Evolutionary conservation across 2,329 filamentous ascomycete genomes (phyloP), one percentile per base, ranked within the genome.

Genomic region (Chaetomium sp.): DNA sequence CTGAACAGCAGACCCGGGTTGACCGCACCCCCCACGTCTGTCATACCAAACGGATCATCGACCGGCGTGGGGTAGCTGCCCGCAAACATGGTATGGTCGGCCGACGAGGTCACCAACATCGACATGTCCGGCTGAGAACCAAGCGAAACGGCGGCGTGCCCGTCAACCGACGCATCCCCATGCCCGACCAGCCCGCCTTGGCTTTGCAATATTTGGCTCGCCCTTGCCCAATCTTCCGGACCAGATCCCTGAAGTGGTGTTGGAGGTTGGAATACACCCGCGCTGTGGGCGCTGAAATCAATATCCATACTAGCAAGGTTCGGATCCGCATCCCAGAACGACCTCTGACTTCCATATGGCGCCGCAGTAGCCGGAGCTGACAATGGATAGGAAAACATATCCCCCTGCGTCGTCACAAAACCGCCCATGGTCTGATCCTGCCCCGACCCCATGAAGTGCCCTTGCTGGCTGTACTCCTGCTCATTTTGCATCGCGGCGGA

Each of bases 381-480:
- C 68, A 85, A 73, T 34, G 82, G 79, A 64, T 82, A 84, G 33
- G 73, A 74, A 65, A 84, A 85, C 68, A 85, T 73, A 61, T 85
- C 81, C 53, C 73, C 73, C 10, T 77, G 71, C 27, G 72, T 71
- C 14, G 72, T 71, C 61, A 78, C 73, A 60, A 78, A 76, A 9
- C 68, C 67, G 34, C 73, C 67, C 69, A 82, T 72, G 44, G 77
- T 76, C 47, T 70, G 70, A 61, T 79, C 76, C 55, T 75, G 76
- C 42, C 78, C 71, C n/a, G 75, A 72, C 53, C 72, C 72, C 65
- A 75, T 68, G 57, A 81, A 79, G 64, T 80, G 79, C 57, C 73
- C 70, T 62, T 78, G 76, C 61, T 78, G 76, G 64, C 73, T 74
- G 67, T 75, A 81, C 61, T 71, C 71, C 65, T 82, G 75, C 58